These are phyloP conservation scores for Lodderomyces parapsilosis DNA, from an alignment of 1,139 yeast species.

Conservation along the genomic window DNA sequence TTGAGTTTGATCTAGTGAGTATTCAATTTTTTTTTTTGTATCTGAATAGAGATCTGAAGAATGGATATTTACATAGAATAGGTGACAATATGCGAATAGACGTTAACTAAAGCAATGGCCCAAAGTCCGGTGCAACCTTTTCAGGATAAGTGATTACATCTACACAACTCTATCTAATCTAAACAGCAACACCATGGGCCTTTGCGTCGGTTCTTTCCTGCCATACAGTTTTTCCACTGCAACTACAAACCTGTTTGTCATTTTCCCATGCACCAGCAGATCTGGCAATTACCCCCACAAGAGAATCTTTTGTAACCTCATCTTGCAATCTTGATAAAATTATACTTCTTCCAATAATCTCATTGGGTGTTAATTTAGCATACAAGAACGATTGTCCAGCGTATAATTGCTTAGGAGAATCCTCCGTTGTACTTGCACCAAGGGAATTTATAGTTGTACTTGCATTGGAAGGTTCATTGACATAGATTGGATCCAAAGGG, in stretches of 20 bases:
- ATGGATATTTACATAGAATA: too few species aligned
- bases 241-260: conserved; percentile 87
- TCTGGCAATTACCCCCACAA: conserved; percentile 89
- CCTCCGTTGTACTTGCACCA: conserved; percentile 31
- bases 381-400: conserved; percentile 68
- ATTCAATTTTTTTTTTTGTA: too few species aligned
- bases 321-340: conserved; percentile 52
- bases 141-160: too few species aligned
- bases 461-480: conserved; percentile 31
- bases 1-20: too few species aligned
- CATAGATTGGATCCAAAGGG: conserved; percentile 49
- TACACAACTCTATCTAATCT: conserved; percentile 4
- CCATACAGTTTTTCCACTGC: conserved; percentile 96
- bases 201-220: conserved; percentile 82
- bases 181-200: conserved; percentile 45
- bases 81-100: too few species aligned
- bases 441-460: conserved; percentile 38
- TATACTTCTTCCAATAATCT: conserved; percentile 79
- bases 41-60: too few species aligned
- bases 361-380: conserved; percentile 55
- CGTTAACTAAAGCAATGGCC: too few species aligned
- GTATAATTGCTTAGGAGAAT: conserved; percentile 20
- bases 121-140: too few species aligned
- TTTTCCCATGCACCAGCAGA: conserved; percentile 98
- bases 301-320: conserved; percentile 41